Evolutionary conservation across 768 basidiomycete genomes (phyloP).

Genomic region (Neoboletus magnificus): DNA sequence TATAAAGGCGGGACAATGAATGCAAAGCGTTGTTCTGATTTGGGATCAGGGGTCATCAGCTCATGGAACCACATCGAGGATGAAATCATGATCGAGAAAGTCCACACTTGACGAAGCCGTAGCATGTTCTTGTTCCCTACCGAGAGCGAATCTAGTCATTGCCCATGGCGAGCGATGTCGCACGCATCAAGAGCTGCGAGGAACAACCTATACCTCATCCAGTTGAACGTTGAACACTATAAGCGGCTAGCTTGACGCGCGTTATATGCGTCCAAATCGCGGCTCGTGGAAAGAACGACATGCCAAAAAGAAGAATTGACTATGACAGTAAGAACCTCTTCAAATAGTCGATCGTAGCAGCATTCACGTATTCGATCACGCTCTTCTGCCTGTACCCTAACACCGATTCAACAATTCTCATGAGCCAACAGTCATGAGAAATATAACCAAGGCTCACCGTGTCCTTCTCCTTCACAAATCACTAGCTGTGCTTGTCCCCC

Average conservation of each 20-base stretch:
- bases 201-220: neutral
- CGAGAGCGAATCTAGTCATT: neutral
- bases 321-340: slow-evolving; percentile 32
- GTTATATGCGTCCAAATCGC: neutral
- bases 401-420: neutral
- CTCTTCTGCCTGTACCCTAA: slow-evolving; percentile 43
- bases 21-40: neutral
- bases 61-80: neutral
- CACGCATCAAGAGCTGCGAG: neutral
- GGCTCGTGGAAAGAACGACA: neutral
- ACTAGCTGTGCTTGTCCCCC: slow-evolving; percentile 35
- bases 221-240: slow-evolving; percentile 1
- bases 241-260: neutral
- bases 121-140: neutral
- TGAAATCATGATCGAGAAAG: neutral
- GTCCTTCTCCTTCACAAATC: slow-evolving; percentile 41
- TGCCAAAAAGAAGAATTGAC: slow-evolving; percentile 4
- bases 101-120: neutral
- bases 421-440: slow-evolving; percentile 2
- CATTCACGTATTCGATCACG: slow-evolving; percentile 42
- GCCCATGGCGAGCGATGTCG: neutral
- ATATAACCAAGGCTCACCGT: slow-evolving; percentile 30
- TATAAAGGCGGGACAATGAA: neutral
- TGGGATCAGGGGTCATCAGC: neutral
- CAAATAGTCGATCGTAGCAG: slow-evolving; percentile 37